Percentiles rank a stretch among this genome's conserved stretches.
Conservation (phyloP, 2,329 filamentous ascomycete species). For the Graphiopsis chlorocephala region DNA sequence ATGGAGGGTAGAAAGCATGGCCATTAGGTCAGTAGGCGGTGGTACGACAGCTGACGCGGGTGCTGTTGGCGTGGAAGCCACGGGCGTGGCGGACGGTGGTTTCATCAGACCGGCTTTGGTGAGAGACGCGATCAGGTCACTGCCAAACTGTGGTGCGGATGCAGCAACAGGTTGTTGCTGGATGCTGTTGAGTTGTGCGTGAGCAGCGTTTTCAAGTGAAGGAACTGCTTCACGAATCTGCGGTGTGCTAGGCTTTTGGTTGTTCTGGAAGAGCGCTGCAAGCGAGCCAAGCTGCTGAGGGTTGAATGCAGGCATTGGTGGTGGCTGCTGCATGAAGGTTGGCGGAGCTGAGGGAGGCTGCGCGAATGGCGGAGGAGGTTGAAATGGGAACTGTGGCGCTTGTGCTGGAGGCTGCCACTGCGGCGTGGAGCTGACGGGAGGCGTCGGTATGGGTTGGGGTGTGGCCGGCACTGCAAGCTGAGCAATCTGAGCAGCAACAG, state of each 20-base stretch:
- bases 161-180: conserved; percentile 29
- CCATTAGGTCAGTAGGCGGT: conserved; percentile 8
- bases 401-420: conserved; percentile 31
- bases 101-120: conserved; percentile 30
- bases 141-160: conserved; percentile 22
- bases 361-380: conserved; percentile 31
- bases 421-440: conserved; percentile 25
- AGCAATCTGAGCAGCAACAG: conserved; percentile 65
- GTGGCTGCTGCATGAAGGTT: conserved; percentile 23
- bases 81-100: conserved; percentile 17
- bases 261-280: conserved; percentile 33
- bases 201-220: conserved; percentile 28
- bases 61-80: conserved; percentile 11
- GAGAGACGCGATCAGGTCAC: conserved; percentile 32
- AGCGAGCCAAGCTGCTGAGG: conserved; percentile 23
- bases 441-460: conserved; percentile 10
- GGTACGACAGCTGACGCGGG: background rate
- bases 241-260: conserved; percentile 37
- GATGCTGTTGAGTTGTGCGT: conserved; percentile 32
- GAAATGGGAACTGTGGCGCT: conserved; percentile 24
- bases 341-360: conserved; percentile 27
- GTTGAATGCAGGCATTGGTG: conserved; percentile 21
- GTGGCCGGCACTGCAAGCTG: conserved; percentile 37
- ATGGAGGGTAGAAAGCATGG: conserved; percentile 12
- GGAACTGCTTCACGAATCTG: conserved; percentile 34